phyloP scores from a whole-genome alignment of 345 rosid genomes.

The Brassica napus region DNA sequence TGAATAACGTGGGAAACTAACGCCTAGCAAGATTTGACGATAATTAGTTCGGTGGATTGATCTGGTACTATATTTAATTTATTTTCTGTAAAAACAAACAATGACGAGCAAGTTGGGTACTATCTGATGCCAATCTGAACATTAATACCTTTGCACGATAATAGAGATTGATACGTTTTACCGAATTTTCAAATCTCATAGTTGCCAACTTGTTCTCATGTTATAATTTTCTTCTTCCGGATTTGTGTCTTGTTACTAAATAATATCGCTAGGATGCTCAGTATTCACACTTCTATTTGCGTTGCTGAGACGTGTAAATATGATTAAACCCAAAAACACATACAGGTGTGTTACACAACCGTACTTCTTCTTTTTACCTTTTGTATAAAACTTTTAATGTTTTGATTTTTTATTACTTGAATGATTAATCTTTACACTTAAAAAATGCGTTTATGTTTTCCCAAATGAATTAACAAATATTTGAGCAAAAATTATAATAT shows the following conservation, averaged over 20 bases:
- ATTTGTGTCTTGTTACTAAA: not conserved
- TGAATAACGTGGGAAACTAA: constrained; percentile 14
- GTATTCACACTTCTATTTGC: not conserved
- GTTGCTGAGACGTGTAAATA: not conserved
- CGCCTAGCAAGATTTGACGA: constrained; percentile 30
- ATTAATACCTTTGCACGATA: constrained; percentile 34
- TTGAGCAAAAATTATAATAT: not conserved
- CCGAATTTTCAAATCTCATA: constrained; percentile 25
- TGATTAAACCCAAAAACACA: not conserved
- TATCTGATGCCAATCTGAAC: constrained; percentile 31
- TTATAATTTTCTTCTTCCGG: not conserved
- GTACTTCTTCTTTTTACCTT: not conserved
- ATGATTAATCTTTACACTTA: not conserved
- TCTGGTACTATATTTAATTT: constrained; percentile 15
- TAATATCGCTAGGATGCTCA: not conserved
- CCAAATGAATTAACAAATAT: not conserved
- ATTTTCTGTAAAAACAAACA: not conserved
- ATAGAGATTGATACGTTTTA: constrained; percentile 35
- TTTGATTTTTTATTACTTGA: not conserved
- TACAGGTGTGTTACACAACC: not conserved
- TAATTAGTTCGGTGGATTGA: constrained; percentile 35
- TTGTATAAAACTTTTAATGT: too few species aligned
- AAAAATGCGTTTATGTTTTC: not conserved
- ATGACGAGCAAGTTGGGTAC: constrained; percentile 31
- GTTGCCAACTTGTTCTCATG: constrained; percentile 31